Base-by-base conservation (phyloP, 495 filamentous ascomycete species). In the Corynascus novoguineensis region DNA sequence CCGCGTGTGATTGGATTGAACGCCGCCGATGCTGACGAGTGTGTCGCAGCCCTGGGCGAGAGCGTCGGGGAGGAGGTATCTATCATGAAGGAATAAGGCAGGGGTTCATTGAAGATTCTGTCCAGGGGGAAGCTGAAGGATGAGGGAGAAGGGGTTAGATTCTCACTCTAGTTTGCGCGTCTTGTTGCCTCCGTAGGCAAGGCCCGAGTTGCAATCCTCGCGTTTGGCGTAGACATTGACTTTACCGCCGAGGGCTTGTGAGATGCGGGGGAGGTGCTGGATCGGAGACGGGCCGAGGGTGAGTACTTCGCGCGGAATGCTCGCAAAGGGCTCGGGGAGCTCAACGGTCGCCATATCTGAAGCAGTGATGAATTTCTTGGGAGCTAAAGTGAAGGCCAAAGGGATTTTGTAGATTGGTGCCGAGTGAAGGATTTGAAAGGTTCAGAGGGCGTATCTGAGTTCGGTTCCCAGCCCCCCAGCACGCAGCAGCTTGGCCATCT, bases 151-250 rank as follows among this genome's bases (percentile, higher is more conserved):
- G 19, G 28, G 34, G n/a, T n/a, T 12, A 11, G 21, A 2, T 11
- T 56, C 65, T 59, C 75, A 86, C 73, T 86, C 83, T 0, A 87
- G 72, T 65, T 87, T 87, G 22, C 83, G 73, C 17, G 78, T 81
- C 68, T 86, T 86, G 71, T 86, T 86, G 41, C 82, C 84, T 10
- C 84, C 84, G 61, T 71, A 85, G 6, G 83, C 84, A 14, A 85
- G 75, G 1, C 75, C 77, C 10, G 78, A 83, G 72, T 82, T 86
- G 50, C 76, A 72, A 67, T 86, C 83, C 54, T 87, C 83, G 52
- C 82, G 76, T 60, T 86, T 85, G 59, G 83, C 81, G 60, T 80
- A 84, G 64, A 85, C 76, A 32, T 69, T 68, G 28, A 82, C 80
- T 53, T 76, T 68, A 11, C 71, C 71, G 55, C 76, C 75, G 24